Evolutionary conservation across 495 filamentous ascomycete genomes (phyloP).

Genomic region (Hypoxylon fragiforme): DNA sequence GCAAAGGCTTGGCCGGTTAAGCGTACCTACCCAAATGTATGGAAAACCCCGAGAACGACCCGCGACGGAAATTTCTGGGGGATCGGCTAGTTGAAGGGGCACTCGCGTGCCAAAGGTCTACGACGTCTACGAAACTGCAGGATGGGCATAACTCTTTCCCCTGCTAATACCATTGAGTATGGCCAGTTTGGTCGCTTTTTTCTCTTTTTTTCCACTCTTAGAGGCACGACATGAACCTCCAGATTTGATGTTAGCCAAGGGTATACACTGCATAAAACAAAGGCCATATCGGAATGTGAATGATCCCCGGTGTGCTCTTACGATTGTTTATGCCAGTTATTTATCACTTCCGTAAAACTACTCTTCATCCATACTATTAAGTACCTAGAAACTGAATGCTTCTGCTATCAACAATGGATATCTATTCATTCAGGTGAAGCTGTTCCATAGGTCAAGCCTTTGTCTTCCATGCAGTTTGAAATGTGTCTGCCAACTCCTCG

Average conservation of each 20-base stretch:
- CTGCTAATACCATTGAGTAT: constrained; percentile 24
- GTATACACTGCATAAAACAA: constrained; percentile 36
- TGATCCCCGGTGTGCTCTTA: constrained; percentile 24
- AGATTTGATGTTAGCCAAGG: constrained; percentile 38
- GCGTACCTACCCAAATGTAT: not conserved
- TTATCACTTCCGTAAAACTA: constrained; percentile 13
- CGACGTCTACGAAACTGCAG: constrained; percentile 34
- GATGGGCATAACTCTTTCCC: constrained; percentile 25
- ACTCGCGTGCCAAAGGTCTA: constrained; percentile 30
- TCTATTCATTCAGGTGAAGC: not conserved
- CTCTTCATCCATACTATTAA: not conserved
- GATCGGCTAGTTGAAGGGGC: constrained; percentile 20
- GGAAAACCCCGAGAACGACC: constrained; percentile 19
- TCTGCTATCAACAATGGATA: no score
- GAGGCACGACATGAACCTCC: constrained; percentile 35
- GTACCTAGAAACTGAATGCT: no score
- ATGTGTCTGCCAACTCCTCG: constrained; percentile 63
- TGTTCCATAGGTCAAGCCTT: constrained; percentile 27
- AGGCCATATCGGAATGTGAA: constrained; percentile 34
- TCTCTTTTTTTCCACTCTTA: constrained; percentile 22
- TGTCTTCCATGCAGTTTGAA: constrained; percentile 68
- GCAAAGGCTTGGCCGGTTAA: constrained; percentile 65
- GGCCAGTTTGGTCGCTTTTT: constrained; percentile 32
- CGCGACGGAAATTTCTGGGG: constrained; percentile 14
- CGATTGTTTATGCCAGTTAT: constrained; percentile 20